These are phyloP conservation scores for Colletotrichum ledebouriae DNA, from an alignment of 2,329 filamentous ascomycete species.

Conservation along the genomic window DNA sequence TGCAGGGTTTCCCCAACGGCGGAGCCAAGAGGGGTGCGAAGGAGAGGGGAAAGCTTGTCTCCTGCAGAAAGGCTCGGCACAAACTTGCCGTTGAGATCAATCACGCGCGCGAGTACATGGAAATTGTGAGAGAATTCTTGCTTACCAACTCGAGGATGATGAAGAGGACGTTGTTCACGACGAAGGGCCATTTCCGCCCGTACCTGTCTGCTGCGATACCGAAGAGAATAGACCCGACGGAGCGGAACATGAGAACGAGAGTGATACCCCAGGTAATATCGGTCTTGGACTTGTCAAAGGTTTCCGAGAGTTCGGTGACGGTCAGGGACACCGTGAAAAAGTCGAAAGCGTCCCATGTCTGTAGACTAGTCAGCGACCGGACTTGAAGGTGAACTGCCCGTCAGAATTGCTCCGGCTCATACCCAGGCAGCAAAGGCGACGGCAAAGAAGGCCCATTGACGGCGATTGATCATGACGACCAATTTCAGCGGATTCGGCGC, in stretches of 20 bases:
- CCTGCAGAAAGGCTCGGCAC: slow-evolving; percentile 25
- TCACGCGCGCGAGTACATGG: neutral
- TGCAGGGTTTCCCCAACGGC: slow-evolving; percentile 33
- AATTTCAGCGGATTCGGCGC: slow-evolving; percentile 66
- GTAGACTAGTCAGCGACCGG: slow-evolving; percentile 6
- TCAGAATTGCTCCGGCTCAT: slow-evolving; percentile 41
- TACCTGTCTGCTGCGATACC: slow-evolving; percentile 69
- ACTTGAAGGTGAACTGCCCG: neutral
- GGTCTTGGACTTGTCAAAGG: slow-evolving; percentile 66
- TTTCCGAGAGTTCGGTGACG: slow-evolving; percentile 64
- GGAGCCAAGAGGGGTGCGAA: slow-evolving; percentile 37
- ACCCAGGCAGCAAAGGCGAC: slow-evolving; percentile 71
- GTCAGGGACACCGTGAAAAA: slow-evolving; percentile 76
- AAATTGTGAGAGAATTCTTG: slow-evolving; percentile 43
- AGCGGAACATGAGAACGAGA: slow-evolving; percentile 72
- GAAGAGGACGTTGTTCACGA: slow-evolving; percentile 80
- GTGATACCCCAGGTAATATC: slow-evolving; percentile 76
- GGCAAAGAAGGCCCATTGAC: slow-evolving; percentile 68
- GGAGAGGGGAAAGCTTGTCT: slow-evolving; percentile 38
- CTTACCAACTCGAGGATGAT: slow-evolving; percentile 78
- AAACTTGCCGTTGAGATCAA: slow-evolving; percentile 20
- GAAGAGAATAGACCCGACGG: slow-evolving; percentile 66
- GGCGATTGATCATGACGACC: slow-evolving; percentile 61
- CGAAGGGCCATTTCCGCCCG: slow-evolving; percentile 78
- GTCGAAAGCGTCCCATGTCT: slow-evolving; percentile 76